phyloP scores from a whole-genome alignment of 345 rosid genomes.

The Acer campestre region DNA sequence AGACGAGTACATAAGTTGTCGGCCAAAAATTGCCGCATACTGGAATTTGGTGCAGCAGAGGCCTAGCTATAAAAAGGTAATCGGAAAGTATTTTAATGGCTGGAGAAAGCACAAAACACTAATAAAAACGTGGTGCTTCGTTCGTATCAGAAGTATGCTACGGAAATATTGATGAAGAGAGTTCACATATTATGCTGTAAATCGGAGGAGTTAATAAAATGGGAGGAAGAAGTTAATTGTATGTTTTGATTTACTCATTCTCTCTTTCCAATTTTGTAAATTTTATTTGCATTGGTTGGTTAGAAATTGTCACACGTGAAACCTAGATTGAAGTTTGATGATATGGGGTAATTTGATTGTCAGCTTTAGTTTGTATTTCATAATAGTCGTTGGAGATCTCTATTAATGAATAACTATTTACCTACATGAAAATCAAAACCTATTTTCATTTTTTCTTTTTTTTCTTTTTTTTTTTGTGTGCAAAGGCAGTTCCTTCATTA shows the following conservation, averaged over 20 bases:
- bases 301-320: background rate
- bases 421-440: background rate
- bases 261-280: background rate
- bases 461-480: background rate
- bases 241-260: background rate
- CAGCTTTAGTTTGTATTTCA: background rate
- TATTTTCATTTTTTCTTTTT: too few relatives aligned
- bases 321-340: background rate
- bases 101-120: slow-evolving; percentile 80
- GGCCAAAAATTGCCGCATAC: slow-evolving; percentile 66
- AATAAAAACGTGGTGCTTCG: slow-evolving; percentile 67
- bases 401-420: background rate
- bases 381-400: background rate
- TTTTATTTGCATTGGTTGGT: too few relatives aligned
- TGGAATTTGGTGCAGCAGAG: slow-evolving; percentile 70
- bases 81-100: slow-evolving; percentile 74
- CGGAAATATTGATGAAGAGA: slow-evolving; percentile 50
- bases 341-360: background rate
- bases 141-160: slow-evolving; percentile 56
- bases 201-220: background rate
- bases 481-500: background rate
- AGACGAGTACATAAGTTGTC: slow-evolving; percentile 66
- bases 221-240: slow-evolving; percentile 5
- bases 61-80: slow-evolving; percentile 71
- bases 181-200: slow-evolving; percentile 2